Evolutionary conservation across 2,329 filamentous ascomycete species (phyloP).

Genomic region (Xylariaceae sp.): DNA sequence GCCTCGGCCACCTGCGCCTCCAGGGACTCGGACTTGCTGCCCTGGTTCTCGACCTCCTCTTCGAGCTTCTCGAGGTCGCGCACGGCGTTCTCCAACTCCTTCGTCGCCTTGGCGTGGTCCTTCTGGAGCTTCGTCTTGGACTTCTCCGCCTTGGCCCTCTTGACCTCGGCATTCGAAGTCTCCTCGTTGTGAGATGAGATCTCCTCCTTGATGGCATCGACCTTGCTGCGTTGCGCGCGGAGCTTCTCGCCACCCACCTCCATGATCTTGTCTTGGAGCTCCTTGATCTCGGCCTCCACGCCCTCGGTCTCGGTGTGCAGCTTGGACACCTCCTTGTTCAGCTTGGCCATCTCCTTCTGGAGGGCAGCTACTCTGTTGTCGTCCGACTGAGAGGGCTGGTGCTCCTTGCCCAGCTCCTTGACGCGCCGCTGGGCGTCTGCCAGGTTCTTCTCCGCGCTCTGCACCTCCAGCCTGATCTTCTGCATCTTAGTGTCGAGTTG

Average conservation of each 20-base stretch:
- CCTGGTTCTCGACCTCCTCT: conserved; percentile 70
- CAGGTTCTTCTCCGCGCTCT: conserved; percentile 78
- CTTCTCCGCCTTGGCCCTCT: conserved; percentile 89
- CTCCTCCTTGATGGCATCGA: conserved; percentile 81
- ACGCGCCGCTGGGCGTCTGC: conserved; percentile 77
- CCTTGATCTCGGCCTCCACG: conserved; percentile 88
- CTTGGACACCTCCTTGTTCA: conserved; percentile 72
- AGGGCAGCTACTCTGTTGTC: conserved; percentile 64
- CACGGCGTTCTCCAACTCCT: conserved; percentile 66
- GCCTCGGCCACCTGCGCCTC: conserved; percentile 72
- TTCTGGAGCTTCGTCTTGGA: conserved; percentile 81
- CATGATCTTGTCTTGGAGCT: conserved; percentile 95
- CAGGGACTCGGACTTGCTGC: conserved; percentile 64
- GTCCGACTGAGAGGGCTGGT: conserved; percentile 74
- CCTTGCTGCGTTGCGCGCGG: conserved; percentile 80
- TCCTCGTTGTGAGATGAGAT: conserved; percentile 74
- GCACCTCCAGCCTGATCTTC: conserved; percentile 81
- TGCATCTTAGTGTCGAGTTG: conserved; percentile 83
- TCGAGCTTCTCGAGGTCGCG: conserved; percentile 72
- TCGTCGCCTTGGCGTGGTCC: conserved; percentile 67
- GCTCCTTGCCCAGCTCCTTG: conserved; percentile 73
- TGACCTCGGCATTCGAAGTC: conserved; percentile 78
- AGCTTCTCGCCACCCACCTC: conserved; percentile 92
- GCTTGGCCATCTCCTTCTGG: conserved; percentile 67
- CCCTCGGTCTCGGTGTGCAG: conserved; percentile 79